Evolutionary conservation across 129 eudicot genomes (phyloP).

Genomic region (Flaveria ramosissima): DNA sequence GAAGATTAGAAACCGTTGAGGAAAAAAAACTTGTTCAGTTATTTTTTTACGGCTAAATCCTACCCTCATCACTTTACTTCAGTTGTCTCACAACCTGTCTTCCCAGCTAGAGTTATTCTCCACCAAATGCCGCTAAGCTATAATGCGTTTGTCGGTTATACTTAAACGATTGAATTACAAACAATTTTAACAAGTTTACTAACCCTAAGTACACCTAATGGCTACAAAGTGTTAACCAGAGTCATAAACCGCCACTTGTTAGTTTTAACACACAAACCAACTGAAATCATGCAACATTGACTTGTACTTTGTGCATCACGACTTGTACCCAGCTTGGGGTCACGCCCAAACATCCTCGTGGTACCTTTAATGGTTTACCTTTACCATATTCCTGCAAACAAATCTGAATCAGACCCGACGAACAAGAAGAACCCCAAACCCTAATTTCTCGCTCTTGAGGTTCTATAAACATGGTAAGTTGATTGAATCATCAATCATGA

Average conservation of each 20-base stretch:
- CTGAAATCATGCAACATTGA: neutral
- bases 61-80: no score
- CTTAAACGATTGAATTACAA: no score
- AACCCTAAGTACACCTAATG: no score
- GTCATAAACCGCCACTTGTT: no score
- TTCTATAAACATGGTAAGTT: conserved; percentile 31
- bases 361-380: neutral
- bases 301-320: neutral
- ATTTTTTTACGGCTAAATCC: no score
- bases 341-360: conserved; percentile 8
- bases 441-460: conserved; percentile 6
- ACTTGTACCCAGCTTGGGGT: neutral
- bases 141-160: no score
- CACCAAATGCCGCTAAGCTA: no score
- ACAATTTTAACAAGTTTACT: no score
- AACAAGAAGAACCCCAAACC: conserved; percentile 26
- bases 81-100: no score
- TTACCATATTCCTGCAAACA: conserved; percentile 11
- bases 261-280: neutral
- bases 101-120: no score
- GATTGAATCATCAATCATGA: neutral
- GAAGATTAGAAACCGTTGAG: no score
- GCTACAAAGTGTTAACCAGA: neutral
- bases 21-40: no score
- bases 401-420: conserved; percentile 27